phyloP scores from a whole-genome alignment of 2,329 filamentous ascomycete species.

The Lachnum nothofagi region DNA sequence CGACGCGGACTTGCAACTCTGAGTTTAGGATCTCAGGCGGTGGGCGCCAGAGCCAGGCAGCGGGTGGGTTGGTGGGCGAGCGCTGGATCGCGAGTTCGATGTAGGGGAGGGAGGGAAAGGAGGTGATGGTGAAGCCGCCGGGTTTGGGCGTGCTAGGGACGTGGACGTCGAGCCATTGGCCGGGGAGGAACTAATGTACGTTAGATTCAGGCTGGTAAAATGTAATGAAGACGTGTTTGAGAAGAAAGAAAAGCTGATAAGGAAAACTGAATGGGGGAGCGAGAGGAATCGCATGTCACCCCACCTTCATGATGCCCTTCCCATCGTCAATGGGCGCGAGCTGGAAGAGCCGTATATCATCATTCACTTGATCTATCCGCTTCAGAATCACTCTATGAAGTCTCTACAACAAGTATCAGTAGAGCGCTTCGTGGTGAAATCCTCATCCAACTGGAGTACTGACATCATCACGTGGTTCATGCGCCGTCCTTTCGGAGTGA shows the following conservation, averaged over 20 bases:
- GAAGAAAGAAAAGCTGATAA: too few species aligned
- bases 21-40: constrained; percentile 50
- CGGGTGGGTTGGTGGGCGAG: constrained; percentile 65
- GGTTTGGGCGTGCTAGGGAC: constrained; percentile 64
- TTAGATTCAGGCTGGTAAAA: too few species aligned
- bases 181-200: constrained; percentile 61
- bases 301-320: constrained; percentile 41
- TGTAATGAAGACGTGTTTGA: too few species aligned
- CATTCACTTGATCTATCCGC: constrained; percentile 60
- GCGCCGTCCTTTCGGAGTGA: constrained; percentile 68
- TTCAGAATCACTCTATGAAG: constrained; percentile 59
- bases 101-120: constrained; percentile 56
- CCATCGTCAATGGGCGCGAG: constrained; percentile 50
- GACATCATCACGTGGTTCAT: constrained; percentile 64
- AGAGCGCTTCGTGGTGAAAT: neutral
- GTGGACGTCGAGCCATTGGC: constrained; percentile 85
- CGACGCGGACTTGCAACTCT: constrained; percentile 63
- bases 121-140: constrained; percentile 86
- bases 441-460: constrained; percentile 2
- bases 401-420: constrained; percentile 31
- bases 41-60: constrained; percentile 69
- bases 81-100: constrained; percentile 75
- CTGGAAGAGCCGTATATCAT: constrained; percentile 61
- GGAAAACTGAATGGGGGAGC: neutral
- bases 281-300: constrained; percentile 1